A percentile compares a stretch with the other conserved stretches of the same genome.
phyloP scores from a whole-genome alignment of 306 rosid species.

The Lablab purpureus region DNA sequence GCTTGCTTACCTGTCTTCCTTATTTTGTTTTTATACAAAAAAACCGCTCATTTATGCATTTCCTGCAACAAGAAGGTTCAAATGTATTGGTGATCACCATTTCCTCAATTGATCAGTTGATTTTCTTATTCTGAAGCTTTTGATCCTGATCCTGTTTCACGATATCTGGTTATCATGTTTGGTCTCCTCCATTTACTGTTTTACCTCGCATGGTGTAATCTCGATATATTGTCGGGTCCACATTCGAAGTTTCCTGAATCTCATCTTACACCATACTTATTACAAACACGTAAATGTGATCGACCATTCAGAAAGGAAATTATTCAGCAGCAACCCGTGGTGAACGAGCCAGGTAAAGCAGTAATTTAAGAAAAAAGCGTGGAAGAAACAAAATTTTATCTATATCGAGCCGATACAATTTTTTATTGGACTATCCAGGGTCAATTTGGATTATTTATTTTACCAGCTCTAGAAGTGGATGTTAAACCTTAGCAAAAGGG shows the following conservation, averaged over 20 bases:
- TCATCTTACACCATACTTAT: background rate
- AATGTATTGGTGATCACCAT: slow-evolving; percentile 43
- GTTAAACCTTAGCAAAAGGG: background rate
- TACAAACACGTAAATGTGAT: background rate
- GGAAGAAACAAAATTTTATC: too few relatives aligned
- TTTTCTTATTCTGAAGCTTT: slow-evolving; percentile 35
- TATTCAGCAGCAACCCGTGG: background rate
- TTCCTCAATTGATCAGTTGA: slow-evolving; percentile 40
- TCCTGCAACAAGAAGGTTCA: slow-evolving; percentile 40
- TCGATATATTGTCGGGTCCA: slow-evolving; percentile 2
- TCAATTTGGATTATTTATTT: too few relatives aligned
- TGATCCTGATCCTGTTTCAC: slow-evolving; percentile 40
- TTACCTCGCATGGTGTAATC: background rate
- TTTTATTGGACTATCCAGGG: too few relatives aligned
- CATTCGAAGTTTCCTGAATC: slow-evolving; percentile 3
- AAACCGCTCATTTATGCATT: slow-evolving; percentile 38
- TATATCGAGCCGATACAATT: too few relatives aligned
- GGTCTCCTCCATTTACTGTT: slow-evolving; percentile 25
- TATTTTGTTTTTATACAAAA: slow-evolving; percentile 26
- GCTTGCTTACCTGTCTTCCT: slow-evolving; percentile 38
- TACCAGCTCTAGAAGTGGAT: too few relatives aligned
- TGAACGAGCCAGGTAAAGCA: background rate
- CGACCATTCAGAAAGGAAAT: background rate
- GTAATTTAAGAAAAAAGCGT: background rate
- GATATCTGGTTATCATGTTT: slow-evolving; percentile 37